These are phyloP conservation scores for Carex cristatella DNA, from an alignment of 176 grass and related monocot species.

Conservation along the genomic window DNA sequence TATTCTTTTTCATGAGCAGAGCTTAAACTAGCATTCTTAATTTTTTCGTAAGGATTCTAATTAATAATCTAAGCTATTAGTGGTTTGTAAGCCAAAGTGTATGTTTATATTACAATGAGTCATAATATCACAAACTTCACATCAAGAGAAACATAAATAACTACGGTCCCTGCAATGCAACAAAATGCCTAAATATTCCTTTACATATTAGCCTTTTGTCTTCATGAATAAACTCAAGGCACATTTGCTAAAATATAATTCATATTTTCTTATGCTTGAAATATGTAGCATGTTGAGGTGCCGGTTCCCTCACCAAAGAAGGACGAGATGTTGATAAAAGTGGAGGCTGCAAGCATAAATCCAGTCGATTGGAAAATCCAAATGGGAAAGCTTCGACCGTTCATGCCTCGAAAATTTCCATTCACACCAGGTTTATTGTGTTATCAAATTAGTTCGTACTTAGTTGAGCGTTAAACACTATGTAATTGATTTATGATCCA, in stretches of 20 bases:
- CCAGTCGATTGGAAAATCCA: conserved; percentile 74
- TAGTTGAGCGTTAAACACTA: background rate
- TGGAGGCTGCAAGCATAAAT: conserved; percentile 68
- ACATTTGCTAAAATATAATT: background rate
- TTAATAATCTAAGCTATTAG: background rate
- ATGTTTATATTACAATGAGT: background rate
- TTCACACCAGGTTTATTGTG: conserved; percentile 38
- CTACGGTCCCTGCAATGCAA: background rate
- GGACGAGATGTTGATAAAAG: conserved; percentile 48
- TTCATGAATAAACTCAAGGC: background rate
- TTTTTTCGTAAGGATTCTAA: background rate
- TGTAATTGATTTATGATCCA: background rate
- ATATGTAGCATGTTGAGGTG: conserved; percentile 49
- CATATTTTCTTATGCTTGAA: background rate
- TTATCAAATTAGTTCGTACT: background rate
- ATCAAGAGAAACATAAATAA: background rate
- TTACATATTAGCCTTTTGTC: background rate
- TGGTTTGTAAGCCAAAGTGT: background rate
- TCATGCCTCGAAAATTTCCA: conserved; percentile 57
- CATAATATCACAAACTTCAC: background rate
- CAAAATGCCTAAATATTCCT: background rate
- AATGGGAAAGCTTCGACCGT: conserved; percentile 46
- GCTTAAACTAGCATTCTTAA: background rate
- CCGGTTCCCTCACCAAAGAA: conserved; percentile 50
- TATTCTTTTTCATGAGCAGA: background rate